These are phyloP conservation scores for Zymoseptoria brevis DNA, from an alignment of 2,329 filamentous ascomycete genomes.

Conservation along the genomic window DNA sequence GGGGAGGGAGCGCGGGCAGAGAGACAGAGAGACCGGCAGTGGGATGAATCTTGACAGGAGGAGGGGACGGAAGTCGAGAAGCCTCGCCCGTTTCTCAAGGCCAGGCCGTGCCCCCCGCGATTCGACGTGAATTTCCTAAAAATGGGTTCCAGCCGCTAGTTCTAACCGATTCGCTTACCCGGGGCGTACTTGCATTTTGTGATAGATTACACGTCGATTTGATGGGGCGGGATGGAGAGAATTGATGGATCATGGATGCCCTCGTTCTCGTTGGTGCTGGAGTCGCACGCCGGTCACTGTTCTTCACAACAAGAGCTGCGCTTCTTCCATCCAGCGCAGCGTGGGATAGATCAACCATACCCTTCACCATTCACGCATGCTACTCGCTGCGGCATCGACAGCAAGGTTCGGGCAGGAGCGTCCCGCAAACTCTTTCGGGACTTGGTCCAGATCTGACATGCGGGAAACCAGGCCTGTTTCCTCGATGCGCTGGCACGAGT, in stretches of 20 bases:
- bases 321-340: background rate
- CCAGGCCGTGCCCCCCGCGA: too few species aligned
- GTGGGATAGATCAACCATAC: too few species aligned
- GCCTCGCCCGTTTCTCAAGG: too few species aligned
- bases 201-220: background rate
- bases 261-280: background rate
- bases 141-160: background rate
- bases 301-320: background rate
- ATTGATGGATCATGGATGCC: background rate
- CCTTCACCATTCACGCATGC: background rate
- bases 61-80: background rate
- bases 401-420: background rate
- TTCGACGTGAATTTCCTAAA: background rate
- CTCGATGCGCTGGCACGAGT: background rate
- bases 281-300: background rate
- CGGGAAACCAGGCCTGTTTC: background rate
- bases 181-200: background rate
- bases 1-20: background rate
- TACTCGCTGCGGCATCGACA: background rate
- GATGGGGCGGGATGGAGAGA: too few species aligned
- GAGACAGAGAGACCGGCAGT: background rate
- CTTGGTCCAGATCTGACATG: background rate
- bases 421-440: background rate
- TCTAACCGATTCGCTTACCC: background rate
- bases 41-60: background rate